Evolutionary conservation across 306 rosid genomes (phyloP), one percentile per base, ranked within the genome.

Genomic region (Medicago ruthenica): DNA sequence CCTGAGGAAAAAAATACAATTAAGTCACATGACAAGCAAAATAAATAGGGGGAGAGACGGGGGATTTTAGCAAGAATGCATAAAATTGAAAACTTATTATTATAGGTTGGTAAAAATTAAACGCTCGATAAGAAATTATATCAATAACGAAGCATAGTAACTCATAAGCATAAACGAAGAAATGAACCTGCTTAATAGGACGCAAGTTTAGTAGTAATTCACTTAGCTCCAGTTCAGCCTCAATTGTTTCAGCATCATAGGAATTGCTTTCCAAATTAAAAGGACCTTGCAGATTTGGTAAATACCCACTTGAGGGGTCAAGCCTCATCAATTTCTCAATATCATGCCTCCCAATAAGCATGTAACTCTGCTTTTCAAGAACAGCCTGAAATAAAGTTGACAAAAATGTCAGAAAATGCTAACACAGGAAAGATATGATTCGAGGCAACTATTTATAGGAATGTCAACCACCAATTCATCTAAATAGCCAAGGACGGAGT

Each of bases 301-400:
- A 88, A 82, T 80, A 90, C 61, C 88, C 83, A 87, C 90, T 90
- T 36, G 98, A 89, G 57, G 93, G 88, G 81, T 88, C 97, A 79
- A 86, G 87, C 81, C 87, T 89, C 98, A 96, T 89, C 88, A 92
- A 80, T 84, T 89, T 93, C 75, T 96, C 99, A 40, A 96, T 87
- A 83, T 96, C 99, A 75, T 92, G 89, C 83, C 99, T 90, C 83
- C 99, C 99, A 87, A 96, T 90, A 50, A 96, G 97, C 99, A 96
- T 92, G 73, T 96, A 96, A 80, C 98, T 89, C 88, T 96, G 99
- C 89, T 96, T 96, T 88, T 96, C 99, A 84, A 96, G 92, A 82
- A 96, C 99, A 59, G 98, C 97, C 99, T 96, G 90, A 68, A 86
- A 75, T 48, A 79, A 47, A 63, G 79, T 72, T 53, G 62, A 71